A percentile compares a stretch with the other conserved stretches of the same genome.
Evolutionary conservation across 352 stramenopile genomes (phyloP).

Genomic region (Globisporangium alternatum): DNA sequence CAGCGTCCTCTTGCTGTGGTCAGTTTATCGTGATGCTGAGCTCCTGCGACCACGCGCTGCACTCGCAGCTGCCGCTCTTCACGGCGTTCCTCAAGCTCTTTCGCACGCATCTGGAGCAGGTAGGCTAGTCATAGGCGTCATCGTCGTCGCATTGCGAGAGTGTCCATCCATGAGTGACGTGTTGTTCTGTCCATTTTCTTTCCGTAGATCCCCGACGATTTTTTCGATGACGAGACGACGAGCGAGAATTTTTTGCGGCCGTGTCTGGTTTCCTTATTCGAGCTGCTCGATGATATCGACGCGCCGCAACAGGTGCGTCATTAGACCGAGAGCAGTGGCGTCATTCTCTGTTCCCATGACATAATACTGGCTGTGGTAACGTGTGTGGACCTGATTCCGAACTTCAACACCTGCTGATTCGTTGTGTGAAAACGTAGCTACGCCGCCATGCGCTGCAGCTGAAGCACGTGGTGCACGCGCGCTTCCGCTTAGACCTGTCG

Average conservation of each 20-base stretch:
- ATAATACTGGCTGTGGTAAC: background rate
- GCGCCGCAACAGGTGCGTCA: conserved; percentile 29
- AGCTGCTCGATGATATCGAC: conserved; percentile 55
- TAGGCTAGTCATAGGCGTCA: conserved; percentile 4
- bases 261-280: conserved; percentile 58
- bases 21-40: conserved; percentile 63
- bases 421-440: conserved; percentile 22
- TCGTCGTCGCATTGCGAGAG: background rate
- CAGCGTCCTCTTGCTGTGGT: background rate
- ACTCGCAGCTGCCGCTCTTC: conserved; percentile 42
- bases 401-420: background rate
- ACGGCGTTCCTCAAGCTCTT: conserved; percentile 57
- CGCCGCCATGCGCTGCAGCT: conserved; percentile 27
- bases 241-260: conserved; percentile 62
- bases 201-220: conserved; percentile 55
- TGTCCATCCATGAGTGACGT: background rate
- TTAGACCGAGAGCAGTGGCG: no score
- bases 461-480: conserved; percentile 31
- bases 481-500: conserved; percentile 33
- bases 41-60: conserved; percentile 54
- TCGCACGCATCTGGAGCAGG: conserved; percentile 53
- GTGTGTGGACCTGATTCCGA: conserved; percentile 1
- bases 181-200: background rate
- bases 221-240: conserved; percentile 66
- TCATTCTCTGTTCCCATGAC: background rate